Conservation (phyloP, 2,329 filamentous ascomycete species). For the Claviceps monticola region DNA sequence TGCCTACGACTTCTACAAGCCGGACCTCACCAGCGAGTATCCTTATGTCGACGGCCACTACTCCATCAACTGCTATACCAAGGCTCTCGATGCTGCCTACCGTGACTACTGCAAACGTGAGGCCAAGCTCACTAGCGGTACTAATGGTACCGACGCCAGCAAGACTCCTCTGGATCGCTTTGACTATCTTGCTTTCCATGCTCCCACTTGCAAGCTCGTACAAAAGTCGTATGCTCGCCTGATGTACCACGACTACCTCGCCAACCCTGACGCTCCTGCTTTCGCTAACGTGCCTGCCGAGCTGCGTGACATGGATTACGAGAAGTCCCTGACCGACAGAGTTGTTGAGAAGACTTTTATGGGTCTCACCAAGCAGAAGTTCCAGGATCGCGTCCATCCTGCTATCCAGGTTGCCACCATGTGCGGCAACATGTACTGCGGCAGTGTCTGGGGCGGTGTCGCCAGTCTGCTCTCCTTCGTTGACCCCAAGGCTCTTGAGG, state of each 20-base stretch:
- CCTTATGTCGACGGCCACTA: constrained; percentile 75
- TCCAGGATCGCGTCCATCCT: constrained; percentile 62
- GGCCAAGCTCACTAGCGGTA: constrained; percentile 39
- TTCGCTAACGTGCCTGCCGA: constrained; percentile 67
- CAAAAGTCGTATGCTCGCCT: constrained; percentile 74
- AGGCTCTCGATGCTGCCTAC: constrained; percentile 71
- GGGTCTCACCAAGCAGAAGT: constrained; percentile 70
- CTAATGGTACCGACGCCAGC: constrained; percentile 28
- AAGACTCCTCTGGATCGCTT: constrained; percentile 65
- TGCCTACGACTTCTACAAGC: constrained; percentile 85
- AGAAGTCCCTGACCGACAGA: constrained; percentile 69
- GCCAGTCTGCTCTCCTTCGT: constrained; percentile 54
- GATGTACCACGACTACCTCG: constrained; percentile 74
- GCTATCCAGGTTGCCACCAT: constrained; percentile 63
- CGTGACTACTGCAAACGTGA: constrained; percentile 67
- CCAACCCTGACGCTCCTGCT: constrained; percentile 48
- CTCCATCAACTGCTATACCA: constrained; percentile 69
- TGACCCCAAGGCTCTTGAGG: constrained; percentile 46
- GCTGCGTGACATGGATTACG: constrained; percentile 64
- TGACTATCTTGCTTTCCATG: constrained; percentile 72
- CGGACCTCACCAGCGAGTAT: constrained; percentile 76
- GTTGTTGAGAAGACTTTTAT: constrained; percentile 79
- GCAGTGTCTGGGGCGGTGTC: constrained; percentile 64
- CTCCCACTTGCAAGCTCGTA: constrained; percentile 77
- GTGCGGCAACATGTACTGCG: constrained; percentile 57